Base-by-base conservation (phyloP, 2,329 filamentous ascomycete species). In the Fusarium miscanthi region DNA sequence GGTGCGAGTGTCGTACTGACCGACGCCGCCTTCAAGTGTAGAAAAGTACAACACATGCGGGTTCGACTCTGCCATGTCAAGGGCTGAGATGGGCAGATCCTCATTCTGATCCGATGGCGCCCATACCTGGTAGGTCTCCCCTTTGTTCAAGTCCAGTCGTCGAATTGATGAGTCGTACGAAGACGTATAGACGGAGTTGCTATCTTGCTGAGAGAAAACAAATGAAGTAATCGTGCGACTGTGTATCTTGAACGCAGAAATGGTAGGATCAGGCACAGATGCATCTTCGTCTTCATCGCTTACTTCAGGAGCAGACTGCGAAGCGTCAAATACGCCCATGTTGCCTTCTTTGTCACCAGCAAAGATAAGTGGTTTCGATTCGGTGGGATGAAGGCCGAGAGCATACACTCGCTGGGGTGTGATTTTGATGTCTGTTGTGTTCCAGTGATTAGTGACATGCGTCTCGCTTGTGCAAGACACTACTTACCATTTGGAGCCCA, bases 91-190 rank as follows among this genome's bases (percentile, higher is more conserved):
- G 0, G 94, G 93, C 14, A 93, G 84, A 63, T 98, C 95, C 13
- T 91, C 90, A 30, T 89, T 85, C 0, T 88, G 85, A 69, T 93
- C 91, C 1, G 86, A 81, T 0, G 95, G 94, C 0, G 93, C 94
- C 81, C 93, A 98, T 0, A 95, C 86, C 78, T 98, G 93, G 0
- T 92, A 87, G 0, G 94, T 94, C 3, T 93, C 87, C 2, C 93
- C 93, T 78, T 94, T 94, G 40, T 90, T 88, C 0, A 99, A 85
- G 78, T 99, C 95, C 25, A 98, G 87, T 67, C 93, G 94, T 8
- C 96, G 90, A 61, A 99, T 94, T 0, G 94, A 95, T 0, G 94
- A 96, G 81, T 99, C 96, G 80, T 99, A 98, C 0, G 95, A 98
- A 0, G 93, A 91, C 0, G 94, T 94, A 77, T 92, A 97, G 0